Evolutionary conservation across 257 asterid species (phyloP).

Genomic region (Solanum chilense): DNA sequence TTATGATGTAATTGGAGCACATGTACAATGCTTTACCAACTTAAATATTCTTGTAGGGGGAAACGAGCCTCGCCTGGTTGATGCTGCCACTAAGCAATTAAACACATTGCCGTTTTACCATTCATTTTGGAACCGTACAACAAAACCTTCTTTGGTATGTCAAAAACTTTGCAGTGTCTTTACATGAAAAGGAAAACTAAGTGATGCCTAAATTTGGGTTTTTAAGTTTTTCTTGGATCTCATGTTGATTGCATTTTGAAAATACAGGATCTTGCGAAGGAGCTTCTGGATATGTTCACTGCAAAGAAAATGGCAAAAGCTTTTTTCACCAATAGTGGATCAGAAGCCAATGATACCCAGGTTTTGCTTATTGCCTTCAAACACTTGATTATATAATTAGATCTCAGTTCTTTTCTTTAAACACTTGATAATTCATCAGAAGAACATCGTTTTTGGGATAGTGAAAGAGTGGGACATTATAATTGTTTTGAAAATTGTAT

Average conservation of each 20-base stretch:
- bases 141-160: slow-evolving; percentile 80
- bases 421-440: background rate
- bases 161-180: background rate
- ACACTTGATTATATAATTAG: background rate
- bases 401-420: background rate
- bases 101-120: slow-evolving; percentile 90
- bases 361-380: slow-evolving; percentile 19
- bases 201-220: background rate
- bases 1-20: background rate
- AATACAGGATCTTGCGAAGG: slow-evolving; percentile 77
- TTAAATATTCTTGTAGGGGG: slow-evolving; percentile 49
- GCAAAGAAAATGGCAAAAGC: slow-evolving; percentile 71
- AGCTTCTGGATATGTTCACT: slow-evolving; percentile 68
- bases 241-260: background rate
- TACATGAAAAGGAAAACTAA: background rate
- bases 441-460: background rate
- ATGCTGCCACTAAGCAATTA: slow-evolving; percentile 79
- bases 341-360: slow-evolving; percentile 98
- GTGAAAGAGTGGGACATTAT: background rate
- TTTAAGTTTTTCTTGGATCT: background rate
- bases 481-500: background rate
- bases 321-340: slow-evolving; percentile 91
- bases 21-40: background rate
- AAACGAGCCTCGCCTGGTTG: slow-evolving; percentile 81
- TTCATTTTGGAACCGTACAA: slow-evolving; percentile 95